Conservation (phyloP, 2,329 filamentous ascomycete species). For the Periconia sp. region DNA sequence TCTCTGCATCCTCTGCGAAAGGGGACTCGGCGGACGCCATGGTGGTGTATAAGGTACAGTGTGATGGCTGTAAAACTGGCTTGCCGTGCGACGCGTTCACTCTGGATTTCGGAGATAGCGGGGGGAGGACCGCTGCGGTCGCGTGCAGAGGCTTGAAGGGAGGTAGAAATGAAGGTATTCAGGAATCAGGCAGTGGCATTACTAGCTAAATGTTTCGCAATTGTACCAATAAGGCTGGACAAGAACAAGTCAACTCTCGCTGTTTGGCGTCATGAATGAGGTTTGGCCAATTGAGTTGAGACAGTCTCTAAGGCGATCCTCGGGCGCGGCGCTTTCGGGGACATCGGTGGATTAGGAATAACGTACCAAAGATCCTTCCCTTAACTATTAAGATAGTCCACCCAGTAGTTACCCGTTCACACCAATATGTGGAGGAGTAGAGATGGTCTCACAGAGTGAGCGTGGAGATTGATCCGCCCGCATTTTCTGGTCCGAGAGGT, state of each 20-base stretch:
- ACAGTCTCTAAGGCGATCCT: not conserved
- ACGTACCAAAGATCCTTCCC: too few relatives aligned
- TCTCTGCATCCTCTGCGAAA: slow-evolving; percentile 32
- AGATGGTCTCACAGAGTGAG: too few relatives aligned
- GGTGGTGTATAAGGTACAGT: slow-evolving; percentile 11
- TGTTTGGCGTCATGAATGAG: not conserved
- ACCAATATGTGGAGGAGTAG: too few relatives aligned
- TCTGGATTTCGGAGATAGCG: not conserved
- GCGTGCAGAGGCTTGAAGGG: not conserved
- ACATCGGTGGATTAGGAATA: too few relatives aligned
- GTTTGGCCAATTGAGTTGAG: not conserved
- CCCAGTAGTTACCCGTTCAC: too few relatives aligned
- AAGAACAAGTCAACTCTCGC: not conserved
- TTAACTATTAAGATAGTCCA: too few relatives aligned
- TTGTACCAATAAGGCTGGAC: not conserved
- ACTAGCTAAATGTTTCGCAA: not conserved
- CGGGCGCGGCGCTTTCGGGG: too few relatives aligned
- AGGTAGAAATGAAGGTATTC: not conserved
- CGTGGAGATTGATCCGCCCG: too few relatives aligned
- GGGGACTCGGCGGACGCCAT: slow-evolving; percentile 27
- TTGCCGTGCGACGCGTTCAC: not conserved
- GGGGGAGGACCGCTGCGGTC: not conserved
- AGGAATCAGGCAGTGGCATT: not conserved
- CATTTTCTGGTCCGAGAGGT: too few relatives aligned
- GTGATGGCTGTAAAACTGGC: not conserved